These are phyloP conservation scores for Fusarium nelsonii DNA, from an alignment of 2,329 filamentous ascomycete genomes.

Conservation along the genomic window DNA sequence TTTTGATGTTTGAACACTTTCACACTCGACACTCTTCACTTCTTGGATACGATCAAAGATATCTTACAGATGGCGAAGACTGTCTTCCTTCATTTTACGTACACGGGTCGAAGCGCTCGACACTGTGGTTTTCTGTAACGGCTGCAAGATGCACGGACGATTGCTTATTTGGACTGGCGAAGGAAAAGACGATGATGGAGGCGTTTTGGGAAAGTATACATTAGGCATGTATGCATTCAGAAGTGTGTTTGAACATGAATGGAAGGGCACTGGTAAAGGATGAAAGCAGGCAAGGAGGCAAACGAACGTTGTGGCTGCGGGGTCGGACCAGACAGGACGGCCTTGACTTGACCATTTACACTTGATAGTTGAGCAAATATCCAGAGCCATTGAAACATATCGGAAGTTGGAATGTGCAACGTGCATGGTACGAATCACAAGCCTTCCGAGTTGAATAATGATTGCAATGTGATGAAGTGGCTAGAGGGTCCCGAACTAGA, in stretches of 20 bases:
- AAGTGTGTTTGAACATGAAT: conserved; percentile 27
- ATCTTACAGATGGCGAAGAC: conserved; percentile 23
- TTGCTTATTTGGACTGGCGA: conserved; percentile 44
- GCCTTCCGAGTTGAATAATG: conserved; percentile 1
- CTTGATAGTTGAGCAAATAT: conserved; percentile 43
- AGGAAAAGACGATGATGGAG: conserved; percentile 43
- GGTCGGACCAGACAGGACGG: conserved; percentile 8
- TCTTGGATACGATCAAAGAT: conserved; percentile 31
- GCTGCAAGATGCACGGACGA: conserved; percentile 44
- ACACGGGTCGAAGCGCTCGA: conserved; percentile 47
- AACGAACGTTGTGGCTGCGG: conserved; percentile 38
- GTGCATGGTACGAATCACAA: conserved; percentile 17
- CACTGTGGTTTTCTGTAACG: conserved; percentile 43
- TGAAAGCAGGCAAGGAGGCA: conserved; percentile 34
- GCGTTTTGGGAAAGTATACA: conserved; percentile 44
- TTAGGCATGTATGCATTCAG: conserved; percentile 32
- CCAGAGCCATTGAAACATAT: conserved; percentile 38
- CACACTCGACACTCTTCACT: conserved; percentile 39
- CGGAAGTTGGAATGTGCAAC: conserved; percentile 34
- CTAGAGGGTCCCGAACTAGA: conserved; percentile 15
- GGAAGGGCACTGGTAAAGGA: conserved; percentile 16
- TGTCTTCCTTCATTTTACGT: conserved; percentile 39
- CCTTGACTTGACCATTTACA: conserved; percentile 23
- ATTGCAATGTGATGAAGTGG: conserved; percentile 28
- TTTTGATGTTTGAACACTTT: conserved; percentile 43